Base-by-base conservation (phyloP, 225 moss, liverwort and hornwort species). In the Physcomitrium patens region DNA sequence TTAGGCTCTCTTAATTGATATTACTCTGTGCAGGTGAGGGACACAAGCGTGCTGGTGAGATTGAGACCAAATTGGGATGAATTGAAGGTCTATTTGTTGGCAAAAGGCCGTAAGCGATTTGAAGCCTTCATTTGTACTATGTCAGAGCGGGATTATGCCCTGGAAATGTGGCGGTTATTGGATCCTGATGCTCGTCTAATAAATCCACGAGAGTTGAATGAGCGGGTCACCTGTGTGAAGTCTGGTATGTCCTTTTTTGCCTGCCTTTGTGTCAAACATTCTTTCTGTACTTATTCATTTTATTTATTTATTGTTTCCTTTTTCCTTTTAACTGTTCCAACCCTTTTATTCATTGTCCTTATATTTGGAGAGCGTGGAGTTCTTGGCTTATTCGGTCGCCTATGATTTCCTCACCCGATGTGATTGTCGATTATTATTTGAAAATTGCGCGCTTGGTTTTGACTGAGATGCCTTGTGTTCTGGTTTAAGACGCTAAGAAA, bases 121-220 rank as follows among this genome's bases (percentile, higher is more conserved):
- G 99, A 99, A 83, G 93, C 93, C 70, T 99, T 90, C 79, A 99
- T 99, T 44, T 99, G 99, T 84, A 99, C 99, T 28, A 99, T 99
- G 99, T 95, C 99, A 53, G 99, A 95, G 81, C 86, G 93, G 83
- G 99, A 99, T 85, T 99, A 99, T 78, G 99, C 99, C 58, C 77
- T 99, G 67, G 99, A 99, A 82, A 99, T 99, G 93, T 99, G 99
- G 99, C 91, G 99, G 57, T 87, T 99, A 82, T 87, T 99, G 86
- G 99, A 99, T 79, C 95, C 94, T 12, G 95, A 99, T 58, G 85
- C 86, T 63, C 95, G 90, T 37, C 90, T 99, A 10, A 95, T 99
- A 63, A 90, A 95, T 76, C 82, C 89, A 20, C 87, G 91, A 70
- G 99, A 99, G 88, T 81, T 99, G 65, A 95, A 91, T 86, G 99